A percentile compares a stretch with the other conserved stretches of the same genome.
These are phyloP conservation scores for Pyrenula massariospora DNA, from an alignment of 495 filamentous ascomycete genomes.

Conservation along the genomic window DNA sequence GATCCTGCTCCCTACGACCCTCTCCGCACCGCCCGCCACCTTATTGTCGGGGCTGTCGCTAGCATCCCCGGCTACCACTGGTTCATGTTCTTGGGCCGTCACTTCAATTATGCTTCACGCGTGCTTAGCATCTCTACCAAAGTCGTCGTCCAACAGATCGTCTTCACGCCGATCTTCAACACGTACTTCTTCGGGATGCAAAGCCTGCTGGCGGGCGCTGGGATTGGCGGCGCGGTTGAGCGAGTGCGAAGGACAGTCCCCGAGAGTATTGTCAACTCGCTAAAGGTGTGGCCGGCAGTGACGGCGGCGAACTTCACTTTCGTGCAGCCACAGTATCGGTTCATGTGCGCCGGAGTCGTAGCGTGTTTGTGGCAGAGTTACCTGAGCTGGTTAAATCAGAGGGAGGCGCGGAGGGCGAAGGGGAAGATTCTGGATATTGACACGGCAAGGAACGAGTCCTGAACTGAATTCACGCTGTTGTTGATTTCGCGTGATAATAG, in stretches of 20 bases:
- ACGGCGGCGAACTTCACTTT: constrained; percentile 83
- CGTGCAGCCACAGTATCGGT: constrained; percentile 63
- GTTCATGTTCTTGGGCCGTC: constrained; percentile 69
- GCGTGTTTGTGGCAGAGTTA: constrained; percentile 92
- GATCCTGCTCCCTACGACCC: constrained; percentile 12
- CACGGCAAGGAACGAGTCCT: too few species aligned
- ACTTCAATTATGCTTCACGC: constrained; percentile 72
- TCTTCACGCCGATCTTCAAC: constrained; percentile 83
- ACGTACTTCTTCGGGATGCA: constrained; percentile 89
- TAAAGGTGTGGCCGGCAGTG: constrained; percentile 84
- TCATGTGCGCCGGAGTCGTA: constrained; percentile 62
- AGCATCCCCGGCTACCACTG: constrained; percentile 19
- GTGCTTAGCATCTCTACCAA: constrained; percentile 59
- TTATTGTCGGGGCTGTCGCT: background rate
- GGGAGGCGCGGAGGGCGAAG: constrained; percentile 47
- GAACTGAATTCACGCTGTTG: too few species aligned
- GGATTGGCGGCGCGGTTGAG: constrained; percentile 47
- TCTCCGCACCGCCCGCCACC: background rate
- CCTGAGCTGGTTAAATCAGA: constrained; percentile 68
- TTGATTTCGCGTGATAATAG: too few species aligned
- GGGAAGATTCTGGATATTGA: background rate
- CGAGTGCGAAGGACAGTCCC: constrained; percentile 68
- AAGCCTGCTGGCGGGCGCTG: constrained; percentile 45
- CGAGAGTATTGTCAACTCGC: constrained; percentile 60
- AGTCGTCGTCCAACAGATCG: constrained; percentile 67